These are phyloP conservation scores for Aegle marmelos DNA, from an alignment of 345 rosid species.

Conservation along the genomic window DNA sequence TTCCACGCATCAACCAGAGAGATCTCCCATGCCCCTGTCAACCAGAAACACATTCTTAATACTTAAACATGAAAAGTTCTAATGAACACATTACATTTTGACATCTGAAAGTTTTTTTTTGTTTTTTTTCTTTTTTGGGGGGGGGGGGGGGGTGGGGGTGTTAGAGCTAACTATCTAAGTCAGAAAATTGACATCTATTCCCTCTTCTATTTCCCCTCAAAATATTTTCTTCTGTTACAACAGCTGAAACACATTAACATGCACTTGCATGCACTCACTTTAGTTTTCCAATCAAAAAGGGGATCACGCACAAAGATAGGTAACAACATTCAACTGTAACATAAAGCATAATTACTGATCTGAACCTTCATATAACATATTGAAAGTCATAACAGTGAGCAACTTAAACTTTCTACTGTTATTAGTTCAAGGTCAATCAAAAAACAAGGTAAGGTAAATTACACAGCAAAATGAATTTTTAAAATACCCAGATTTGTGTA, in stretches of 20 bases:
- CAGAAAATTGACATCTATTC: background rate
- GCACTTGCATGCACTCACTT: background rate
- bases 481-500: background rate
- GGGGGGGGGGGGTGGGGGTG: too few species aligned
- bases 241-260: background rate
- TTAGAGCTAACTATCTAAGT: background rate
- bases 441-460: background rate
- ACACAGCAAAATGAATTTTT: background rate
- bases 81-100: background rate
- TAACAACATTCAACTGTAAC: background rate
- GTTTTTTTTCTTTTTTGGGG: too few species aligned
- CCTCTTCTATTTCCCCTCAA: background rate
- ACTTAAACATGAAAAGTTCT: background rate
- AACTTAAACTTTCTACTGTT: background rate
- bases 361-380: background rate
- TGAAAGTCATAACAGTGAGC: background rate
- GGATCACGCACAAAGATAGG: background rate
- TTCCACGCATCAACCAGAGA: constrained; percentile 90
- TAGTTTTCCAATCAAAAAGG: background rate
- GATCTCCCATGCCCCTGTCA: constrained; percentile 80
- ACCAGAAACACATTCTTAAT: constrained; percentile 9
- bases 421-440: background rate
- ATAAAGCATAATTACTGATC: background rate
- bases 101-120: too few species aligned
- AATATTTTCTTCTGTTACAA: background rate